Base-by-base conservation (phyloP, 441 rosid genomes). In the Corymbia citriodora region DNA sequence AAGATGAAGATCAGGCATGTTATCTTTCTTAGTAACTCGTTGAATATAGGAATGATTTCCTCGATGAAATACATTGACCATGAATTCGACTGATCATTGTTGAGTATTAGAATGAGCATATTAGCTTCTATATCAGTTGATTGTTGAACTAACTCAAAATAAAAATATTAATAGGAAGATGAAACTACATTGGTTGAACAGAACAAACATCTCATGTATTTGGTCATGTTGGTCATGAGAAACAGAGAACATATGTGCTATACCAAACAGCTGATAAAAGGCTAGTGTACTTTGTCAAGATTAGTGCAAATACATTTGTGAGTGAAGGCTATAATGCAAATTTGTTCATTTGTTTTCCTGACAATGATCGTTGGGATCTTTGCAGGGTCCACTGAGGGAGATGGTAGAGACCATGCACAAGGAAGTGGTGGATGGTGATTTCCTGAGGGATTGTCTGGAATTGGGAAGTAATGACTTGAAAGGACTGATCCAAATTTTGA, bases 381-480 rank as follows among this genome's bases (percentile, higher is more conserved):
- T 63, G 87, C 93, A 97, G 99, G 99, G 97, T 36, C 91, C 95
- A 55, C 79, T 96, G 90, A 94, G 96, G 94, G 95, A 95, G 50
- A 83, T 92, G 90, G 93, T 94, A 93, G 95, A 97, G 95, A 92
- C 92, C 87, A 70, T 97, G 87, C 93, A 91, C 72, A 93, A 85
- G 85, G 99, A 96, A 91, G 95, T 95, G 90, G 90, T 94, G n/a
- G 97, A 95, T 17, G 99, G 97, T 33, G 95, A 90, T 81, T 89
- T 97, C 55, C 81, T 97, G 89, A 95, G 91, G 92, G 98, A 97
- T 91, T 97, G 98, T 92, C 92, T 97, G 19, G 96, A 95, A 90
- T 63, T 97, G 63, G 95, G 98, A 3, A 90, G 94, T 40, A 91
- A 92, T 52, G 99, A 97, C 91, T 91, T 96, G 89, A 95, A 94